Conservation (phyloP, 495 filamentous ascomycete genomes). For the Xylona heveae region DNA sequence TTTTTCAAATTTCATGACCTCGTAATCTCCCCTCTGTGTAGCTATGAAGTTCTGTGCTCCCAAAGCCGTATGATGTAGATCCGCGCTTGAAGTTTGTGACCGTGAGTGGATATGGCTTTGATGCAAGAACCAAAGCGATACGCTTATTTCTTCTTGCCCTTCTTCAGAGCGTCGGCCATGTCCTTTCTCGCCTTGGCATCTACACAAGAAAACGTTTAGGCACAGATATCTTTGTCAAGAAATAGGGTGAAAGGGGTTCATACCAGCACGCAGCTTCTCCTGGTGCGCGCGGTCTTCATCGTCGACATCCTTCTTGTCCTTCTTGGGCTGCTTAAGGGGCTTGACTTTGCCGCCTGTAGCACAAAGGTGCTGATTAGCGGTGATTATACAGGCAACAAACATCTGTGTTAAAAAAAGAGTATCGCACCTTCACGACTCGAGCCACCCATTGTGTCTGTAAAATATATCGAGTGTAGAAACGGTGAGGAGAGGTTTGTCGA, state of each 20-base stretch:
- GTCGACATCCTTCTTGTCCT: slow-evolving; percentile 50
- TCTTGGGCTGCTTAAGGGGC: slow-evolving; percentile 65
- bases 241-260: slow-evolving; percentile 8
- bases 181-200: slow-evolving; percentile 65
- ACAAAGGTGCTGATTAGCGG: neutral
- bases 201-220: slow-evolving; percentile 11
- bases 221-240: slow-evolving; percentile 1
- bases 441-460: slow-evolving; percentile 14
- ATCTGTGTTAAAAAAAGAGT: neutral
- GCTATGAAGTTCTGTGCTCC: no score
- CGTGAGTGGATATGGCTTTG: no score
- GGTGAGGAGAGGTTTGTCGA: neutral
- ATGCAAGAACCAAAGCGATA: no score
- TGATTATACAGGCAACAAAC: neutral
- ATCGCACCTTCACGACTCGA: slow-evolving; percentile 15
- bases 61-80: no score
- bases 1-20: no score
- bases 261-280: slow-evolving; percentile 56
- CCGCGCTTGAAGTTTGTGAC: no score
- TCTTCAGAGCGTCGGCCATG: slow-evolving; percentile 38
- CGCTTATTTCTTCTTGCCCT: no score
- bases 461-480: neutral
- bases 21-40: no score
- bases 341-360: slow-evolving; percentile 59
- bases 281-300: slow-evolving; percentile 56